Evolutionary conservation across 2,329 filamentous ascomycete species (phyloP).

Genomic region (Westerdykella sp.): DNA sequence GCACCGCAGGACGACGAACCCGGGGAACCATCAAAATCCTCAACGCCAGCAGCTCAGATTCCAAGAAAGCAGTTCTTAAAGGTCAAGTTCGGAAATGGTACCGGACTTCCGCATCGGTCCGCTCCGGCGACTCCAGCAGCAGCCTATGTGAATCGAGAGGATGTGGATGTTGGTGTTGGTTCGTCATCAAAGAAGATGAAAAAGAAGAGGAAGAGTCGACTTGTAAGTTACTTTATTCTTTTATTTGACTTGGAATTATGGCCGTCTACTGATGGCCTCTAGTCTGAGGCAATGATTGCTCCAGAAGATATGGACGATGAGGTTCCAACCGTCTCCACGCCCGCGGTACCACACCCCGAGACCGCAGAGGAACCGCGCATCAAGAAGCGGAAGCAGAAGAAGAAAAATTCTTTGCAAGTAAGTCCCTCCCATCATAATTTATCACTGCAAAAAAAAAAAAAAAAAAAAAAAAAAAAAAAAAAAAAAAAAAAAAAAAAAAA

Average conservation of each 20-base stretch:
- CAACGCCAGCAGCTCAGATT: slow-evolving; percentile 15
- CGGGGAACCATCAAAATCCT: slow-evolving; percentile 22
- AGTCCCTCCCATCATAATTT: slow-evolving; percentile 14
- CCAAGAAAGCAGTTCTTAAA: slow-evolving; percentile 4
- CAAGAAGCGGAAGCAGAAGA: slow-evolving; percentile 21
- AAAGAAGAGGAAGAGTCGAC: slow-evolving; percentile 17
- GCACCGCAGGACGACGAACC: slow-evolving; percentile 20
- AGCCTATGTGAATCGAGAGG: no score
- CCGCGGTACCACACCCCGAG: background rate
- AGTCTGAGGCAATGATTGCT: slow-evolving; percentile 29
- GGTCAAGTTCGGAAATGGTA: no score
- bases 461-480: no score
- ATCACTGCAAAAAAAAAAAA: slow-evolving; percentile 27
- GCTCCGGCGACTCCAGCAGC: no score
- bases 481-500: no score
- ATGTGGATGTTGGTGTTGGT: no score
- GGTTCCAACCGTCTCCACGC: slow-evolving; percentile 6
- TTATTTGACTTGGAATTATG: background rate
- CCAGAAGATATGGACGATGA: slow-evolving; percentile 23
- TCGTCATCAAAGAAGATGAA: slow-evolving; percentile 1
- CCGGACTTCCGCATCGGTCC: no score
- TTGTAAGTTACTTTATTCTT: background rate
- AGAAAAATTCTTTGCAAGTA: slow-evolving; percentile 22
- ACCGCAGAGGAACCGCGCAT: slow-evolving; percentile 14
- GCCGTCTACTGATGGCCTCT: slow-evolving; percentile 7